These are phyloP conservation scores for Parietaria judaica DNA, from an alignment of 306 rosid genomes.

Conservation along the genomic window DNA sequence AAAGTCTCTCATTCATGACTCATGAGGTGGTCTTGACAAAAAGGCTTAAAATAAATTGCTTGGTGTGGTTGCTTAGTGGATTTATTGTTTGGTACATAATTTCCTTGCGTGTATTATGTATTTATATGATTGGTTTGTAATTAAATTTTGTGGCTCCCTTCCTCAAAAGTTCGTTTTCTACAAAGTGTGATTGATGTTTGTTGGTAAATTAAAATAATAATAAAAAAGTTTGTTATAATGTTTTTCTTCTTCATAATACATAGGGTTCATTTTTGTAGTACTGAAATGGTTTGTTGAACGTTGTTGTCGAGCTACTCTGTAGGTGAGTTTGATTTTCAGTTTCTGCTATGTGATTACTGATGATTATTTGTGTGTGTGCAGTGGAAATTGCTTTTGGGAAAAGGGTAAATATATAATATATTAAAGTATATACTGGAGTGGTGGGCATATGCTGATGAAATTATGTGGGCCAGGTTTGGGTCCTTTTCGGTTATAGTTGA, in stretches of 20 bases:
- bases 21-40: neutral
- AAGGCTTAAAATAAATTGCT: neutral
- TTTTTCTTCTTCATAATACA: neutral
- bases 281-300: no score
- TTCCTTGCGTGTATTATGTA: conserved; percentile 3
- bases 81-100: neutral
- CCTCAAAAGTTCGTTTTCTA: neutral
- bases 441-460: no score
- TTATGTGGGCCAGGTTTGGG: no score
- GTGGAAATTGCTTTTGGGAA: no score
- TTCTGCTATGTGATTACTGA: no score
- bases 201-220: neutral
- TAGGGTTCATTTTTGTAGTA: no score
- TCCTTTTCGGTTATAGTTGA: no score
- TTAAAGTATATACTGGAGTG: no score
- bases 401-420: no score
- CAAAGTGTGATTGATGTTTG: neutral
- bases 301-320: no score
- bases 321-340: no score
- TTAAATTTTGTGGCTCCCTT: neutral
- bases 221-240: neutral
- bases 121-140: conserved; percentile 3
- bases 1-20: conserved; percentile 28
- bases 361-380: no score
- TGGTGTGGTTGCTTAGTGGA: conserved; percentile 12